Evolutionary conservation across 352 stramenopile species (phyloP).

Genomic region (Pythium sp.): DNA sequence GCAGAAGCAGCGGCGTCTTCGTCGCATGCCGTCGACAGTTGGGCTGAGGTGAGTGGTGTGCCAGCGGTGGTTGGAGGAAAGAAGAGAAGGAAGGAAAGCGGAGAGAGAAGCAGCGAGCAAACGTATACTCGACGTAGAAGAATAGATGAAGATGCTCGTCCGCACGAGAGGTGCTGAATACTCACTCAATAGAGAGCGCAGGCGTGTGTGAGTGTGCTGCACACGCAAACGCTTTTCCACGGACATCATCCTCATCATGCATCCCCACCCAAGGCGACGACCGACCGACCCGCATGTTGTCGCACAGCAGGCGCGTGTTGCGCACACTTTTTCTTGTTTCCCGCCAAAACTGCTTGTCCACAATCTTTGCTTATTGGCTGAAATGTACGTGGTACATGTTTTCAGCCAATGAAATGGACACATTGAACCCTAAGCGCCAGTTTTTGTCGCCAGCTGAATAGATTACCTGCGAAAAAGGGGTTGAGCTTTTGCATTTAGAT

Average conservation of each 20-base stretch:
- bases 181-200: too few species aligned
- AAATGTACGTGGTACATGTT: not conserved
- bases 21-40: constrained; percentile 2
- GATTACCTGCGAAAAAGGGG: constrained; percentile 3
- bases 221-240: not conserved
- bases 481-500: constrained; percentile 6
- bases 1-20: not conserved
- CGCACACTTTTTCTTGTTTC: constrained; percentile 6
- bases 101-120: not conserved
- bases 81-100: not conserved
- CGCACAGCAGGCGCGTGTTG: constrained; percentile 4
- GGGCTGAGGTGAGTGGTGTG: not conserved
- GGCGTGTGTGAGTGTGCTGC: too few species aligned
- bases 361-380: not conserved
- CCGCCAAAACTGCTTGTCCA: constrained; percentile 5
- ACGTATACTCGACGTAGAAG: not conserved
- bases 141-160: not conserved
- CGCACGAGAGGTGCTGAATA: not conserved
- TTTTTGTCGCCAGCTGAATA: constrained; percentile 13
- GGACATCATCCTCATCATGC: not conserved
- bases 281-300: constrained; percentile 1
- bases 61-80: not conserved
- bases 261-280: not conserved
- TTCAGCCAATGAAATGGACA: not conserved
- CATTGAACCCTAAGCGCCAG: constrained; percentile 3